Conservation (phyloP, 2,329 filamentous ascomycete genomes). For the Xylariaceae sp. region DNA sequence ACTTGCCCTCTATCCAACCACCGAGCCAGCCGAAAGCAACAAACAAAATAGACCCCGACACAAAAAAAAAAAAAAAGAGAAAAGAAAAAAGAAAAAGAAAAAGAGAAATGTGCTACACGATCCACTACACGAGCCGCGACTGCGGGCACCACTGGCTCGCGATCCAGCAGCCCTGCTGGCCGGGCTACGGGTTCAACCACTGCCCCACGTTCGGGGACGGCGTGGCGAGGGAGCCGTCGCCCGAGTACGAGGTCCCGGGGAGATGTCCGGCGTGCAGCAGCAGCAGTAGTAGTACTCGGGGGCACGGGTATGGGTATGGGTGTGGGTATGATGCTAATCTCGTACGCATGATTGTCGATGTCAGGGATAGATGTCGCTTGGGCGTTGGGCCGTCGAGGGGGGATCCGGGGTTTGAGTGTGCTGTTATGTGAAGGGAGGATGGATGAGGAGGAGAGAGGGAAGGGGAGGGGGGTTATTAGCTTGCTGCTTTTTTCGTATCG, state of each 20-base stretch:
- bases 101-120: conserved; percentile 42
- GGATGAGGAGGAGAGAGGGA: neutral
- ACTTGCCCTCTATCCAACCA: no score
- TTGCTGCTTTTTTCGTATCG: neutral
- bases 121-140: conserved; percentile 41
- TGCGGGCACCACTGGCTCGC: conserved; percentile 51
- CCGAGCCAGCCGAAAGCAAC: no score
- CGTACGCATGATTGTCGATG: conserved; percentile 40
- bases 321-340: conserved; percentile 48
- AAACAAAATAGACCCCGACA: neutral
- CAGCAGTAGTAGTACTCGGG: no score
- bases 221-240: conserved; percentile 32
- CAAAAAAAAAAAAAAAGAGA: neutral
- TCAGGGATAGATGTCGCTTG: conserved; percentile 42
- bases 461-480: neutral
- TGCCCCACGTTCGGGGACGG: conserved; percentile 41
- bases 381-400: conserved; percentile 39
- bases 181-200: conserved; percentile 45
- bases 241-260: conserved; percentile 28
- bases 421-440: conserved; percentile 32
- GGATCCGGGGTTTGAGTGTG: conserved; percentile 37
- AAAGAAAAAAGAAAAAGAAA: neutral
- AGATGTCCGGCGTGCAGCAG: conserved; percentile 32
- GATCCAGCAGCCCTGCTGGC: conserved; percentile 42
- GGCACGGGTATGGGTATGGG: no score